phyloP scores from a whole-genome alignment of 345 rosid species.

The Citropsis articulata region DNA sequence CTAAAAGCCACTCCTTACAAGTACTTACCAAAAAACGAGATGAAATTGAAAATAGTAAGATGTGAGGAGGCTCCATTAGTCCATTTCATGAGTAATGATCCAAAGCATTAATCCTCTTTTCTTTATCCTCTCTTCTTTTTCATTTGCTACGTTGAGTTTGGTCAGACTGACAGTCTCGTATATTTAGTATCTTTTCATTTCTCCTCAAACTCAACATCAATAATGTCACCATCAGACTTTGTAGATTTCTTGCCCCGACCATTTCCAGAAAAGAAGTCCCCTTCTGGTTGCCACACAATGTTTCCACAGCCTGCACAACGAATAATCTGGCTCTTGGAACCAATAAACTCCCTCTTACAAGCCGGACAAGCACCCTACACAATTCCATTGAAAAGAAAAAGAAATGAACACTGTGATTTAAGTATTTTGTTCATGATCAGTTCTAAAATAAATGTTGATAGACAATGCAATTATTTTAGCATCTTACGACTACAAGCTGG shows the following conservation, averaged over 20 bases:
- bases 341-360: slow-evolving; percentile 82
- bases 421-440: background rate
- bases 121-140: background rate
- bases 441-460: background rate
- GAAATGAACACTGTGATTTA: background rate
- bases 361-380: slow-evolving; percentile 89
- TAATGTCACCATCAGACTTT: slow-evolving; percentile 59
- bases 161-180: background rate
- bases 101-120: background rate
- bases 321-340: slow-evolving; percentile 73
- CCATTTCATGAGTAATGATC: background rate
- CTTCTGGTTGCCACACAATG: slow-evolving; percentile 90
- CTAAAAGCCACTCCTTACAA: background rate
- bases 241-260: slow-evolving; percentile 30
- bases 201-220: slow-evolving; percentile 93
- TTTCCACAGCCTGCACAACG: slow-evolving; percentile 80
- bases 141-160: background rate
- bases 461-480: background rate
- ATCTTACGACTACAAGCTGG: background rate
- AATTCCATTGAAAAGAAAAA: slow-evolving; percentile 2
- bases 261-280: slow-evolving; percentile 62
- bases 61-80: background rate
- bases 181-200: slow-evolving; percentile 35
- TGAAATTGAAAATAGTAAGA: background rate
- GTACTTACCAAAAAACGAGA: background rate